phyloP scores from a whole-genome alignment of 2,329 filamentous ascomycete genomes.

The Drechslerella stenobrocha region DNA sequence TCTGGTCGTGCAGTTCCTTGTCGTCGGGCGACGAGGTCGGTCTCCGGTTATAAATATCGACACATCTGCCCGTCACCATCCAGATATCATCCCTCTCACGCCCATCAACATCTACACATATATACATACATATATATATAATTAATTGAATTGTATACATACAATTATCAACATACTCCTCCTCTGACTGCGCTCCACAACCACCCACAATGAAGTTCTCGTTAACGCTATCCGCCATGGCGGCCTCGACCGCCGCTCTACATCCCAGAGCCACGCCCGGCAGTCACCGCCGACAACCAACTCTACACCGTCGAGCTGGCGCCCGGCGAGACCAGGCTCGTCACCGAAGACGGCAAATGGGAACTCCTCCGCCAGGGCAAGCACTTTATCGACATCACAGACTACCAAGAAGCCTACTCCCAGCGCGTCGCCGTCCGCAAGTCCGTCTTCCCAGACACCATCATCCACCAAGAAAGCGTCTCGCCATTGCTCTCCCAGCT shows the following conservation, averaged over 20 bases:
- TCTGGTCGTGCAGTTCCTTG: conserved; percentile 24
- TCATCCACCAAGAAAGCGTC: conserved; percentile 22
- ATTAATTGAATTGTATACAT: not conserved
- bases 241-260: conserved; percentile 43
- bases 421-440: conserved; percentile 16
- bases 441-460: conserved; percentile 20
- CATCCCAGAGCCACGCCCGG: conserved; percentile 30
- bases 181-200: not conserved
- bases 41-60: not conserved
- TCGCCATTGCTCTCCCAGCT: conserved; percentile 33
- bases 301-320: conserved; percentile 42
- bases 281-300: conserved; percentile 12
- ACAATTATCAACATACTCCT: not conserved
- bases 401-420: conserved; percentile 39
- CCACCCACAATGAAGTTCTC: conserved; percentile 37
- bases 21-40: not conserved
- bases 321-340: conserved; percentile 33
- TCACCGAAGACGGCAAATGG: conserved; percentile 40
- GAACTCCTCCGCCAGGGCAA: conserved; percentile 41
- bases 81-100: not conserved
- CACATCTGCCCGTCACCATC: not conserved
- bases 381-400: conserved; percentile 46
- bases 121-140: too few relatives aligned
- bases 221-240: conserved; percentile 27
- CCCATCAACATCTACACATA: too few relatives aligned